Evolutionary conservation across 2,329 filamentous ascomycete species (phyloP).

Genomic region (Aureobasidium mangrovei): DNA sequence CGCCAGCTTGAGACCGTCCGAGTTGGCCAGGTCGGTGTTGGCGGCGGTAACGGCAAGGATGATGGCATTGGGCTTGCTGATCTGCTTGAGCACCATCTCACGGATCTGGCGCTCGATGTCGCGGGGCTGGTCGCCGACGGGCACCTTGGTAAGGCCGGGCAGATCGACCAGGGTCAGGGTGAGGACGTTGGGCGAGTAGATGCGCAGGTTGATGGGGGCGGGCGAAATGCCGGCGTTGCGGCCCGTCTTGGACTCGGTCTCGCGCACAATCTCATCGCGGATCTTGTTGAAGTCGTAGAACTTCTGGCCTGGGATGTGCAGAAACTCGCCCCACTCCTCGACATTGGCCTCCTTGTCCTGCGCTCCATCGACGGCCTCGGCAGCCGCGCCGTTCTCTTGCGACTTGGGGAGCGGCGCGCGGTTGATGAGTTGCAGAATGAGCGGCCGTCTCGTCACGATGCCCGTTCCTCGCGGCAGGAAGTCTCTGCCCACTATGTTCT

Average conservation of each 20-base stretch:
- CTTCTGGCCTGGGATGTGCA: constrained; percentile 95
- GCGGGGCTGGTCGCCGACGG: constrained; percentile 89
- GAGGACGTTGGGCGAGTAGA: constrained; percentile 96
- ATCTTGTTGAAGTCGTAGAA: constrained; percentile 98
- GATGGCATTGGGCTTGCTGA: constrained; percentile 96
- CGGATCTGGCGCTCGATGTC: constrained; percentile 95
- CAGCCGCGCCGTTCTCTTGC: constrained; percentile 59
- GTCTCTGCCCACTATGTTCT: constrained; percentile 97
- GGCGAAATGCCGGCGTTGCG: constrained; percentile 94
- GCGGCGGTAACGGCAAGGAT: constrained; percentile 93
- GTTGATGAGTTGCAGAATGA: constrained; percentile 97
- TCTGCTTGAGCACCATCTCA: constrained; percentile 98
- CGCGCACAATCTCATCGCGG: constrained; percentile 89
- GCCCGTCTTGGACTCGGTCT: constrained; percentile 94
- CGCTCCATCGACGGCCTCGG: constrained; percentile 50
- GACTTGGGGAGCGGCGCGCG: constrained; percentile 54
- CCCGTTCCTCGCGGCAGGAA: constrained; percentile 96
- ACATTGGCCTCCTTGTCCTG: constrained; percentile 81
- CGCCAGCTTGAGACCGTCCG: constrained; percentile 90
- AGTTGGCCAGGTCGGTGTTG: constrained; percentile 97
- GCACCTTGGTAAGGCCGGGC: constrained; percentile 92
- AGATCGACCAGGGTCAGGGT: constrained; percentile 94
- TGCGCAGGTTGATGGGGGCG: constrained; percentile 91
- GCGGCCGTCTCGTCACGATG: constrained; percentile 91
- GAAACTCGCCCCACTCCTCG: constrained; percentile 98